Conservation (phyloP, 2,329 filamentous ascomycete species). For the Fusarium sp. region DNA sequence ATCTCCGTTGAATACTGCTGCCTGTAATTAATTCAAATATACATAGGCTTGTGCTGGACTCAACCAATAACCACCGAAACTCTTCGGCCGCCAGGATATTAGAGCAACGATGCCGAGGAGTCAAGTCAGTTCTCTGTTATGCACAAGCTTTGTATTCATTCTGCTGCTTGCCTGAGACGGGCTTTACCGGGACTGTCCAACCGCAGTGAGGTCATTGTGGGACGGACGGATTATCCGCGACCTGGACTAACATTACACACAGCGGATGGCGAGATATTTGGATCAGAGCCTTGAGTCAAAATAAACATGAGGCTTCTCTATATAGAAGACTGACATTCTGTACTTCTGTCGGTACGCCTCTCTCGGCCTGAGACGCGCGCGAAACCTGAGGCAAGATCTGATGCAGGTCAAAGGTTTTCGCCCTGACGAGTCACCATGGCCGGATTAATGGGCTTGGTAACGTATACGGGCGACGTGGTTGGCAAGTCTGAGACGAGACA, state of each 20-base stretch:
- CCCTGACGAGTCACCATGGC: constrained; percentile 16
- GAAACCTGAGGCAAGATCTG: constrained; percentile 16
- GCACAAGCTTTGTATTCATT: not conserved
- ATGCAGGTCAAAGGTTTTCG: constrained; percentile 12
- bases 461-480: constrained; percentile 12
- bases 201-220: constrained; percentile 37
- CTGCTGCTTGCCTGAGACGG: constrained; percentile 8
- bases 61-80: constrained; percentile 4
- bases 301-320: too few relatives aligned
- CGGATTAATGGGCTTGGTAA: constrained; percentile 18
- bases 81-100: not conserved
- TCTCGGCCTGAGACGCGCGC: constrained; percentile 5
- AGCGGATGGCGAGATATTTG: constrained; percentile 42
- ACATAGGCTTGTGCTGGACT: constrained; percentile 5
- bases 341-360: constrained; percentile 6
- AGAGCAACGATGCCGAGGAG: not conserved
- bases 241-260: constrained; percentile 38
- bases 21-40: too few relatives aligned
- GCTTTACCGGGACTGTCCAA: constrained; percentile 19
- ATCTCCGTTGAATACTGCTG: too few relatives aligned
- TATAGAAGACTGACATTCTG: too few relatives aligned
- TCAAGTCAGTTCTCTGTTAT: not conserved
- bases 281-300: not conserved
- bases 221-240: constrained; percentile 27
- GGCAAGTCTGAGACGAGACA: constrained; percentile 29